Base-by-base conservation (phyloP, 345 rosid genomes). In the Geranium brycei region DNA sequence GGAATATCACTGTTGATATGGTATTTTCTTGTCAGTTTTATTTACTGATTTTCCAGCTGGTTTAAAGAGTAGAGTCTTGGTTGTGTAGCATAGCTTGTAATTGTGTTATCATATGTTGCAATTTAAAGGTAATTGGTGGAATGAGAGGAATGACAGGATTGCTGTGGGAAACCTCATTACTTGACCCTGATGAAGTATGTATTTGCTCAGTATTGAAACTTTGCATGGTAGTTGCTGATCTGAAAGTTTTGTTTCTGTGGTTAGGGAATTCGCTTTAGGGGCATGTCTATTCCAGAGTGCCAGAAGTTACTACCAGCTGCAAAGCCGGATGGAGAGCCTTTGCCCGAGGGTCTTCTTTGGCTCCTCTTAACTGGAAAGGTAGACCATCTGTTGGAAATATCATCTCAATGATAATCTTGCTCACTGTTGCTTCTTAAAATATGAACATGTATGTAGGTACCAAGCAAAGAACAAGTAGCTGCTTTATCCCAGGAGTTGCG, bases 141-240 rank as follows among this genome's bases (percentile, higher is more conserved):
- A 93, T 93, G 99, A 85, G 99, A 82, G 99, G 97, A 79, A 93
- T 93, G 99, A 85, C 93, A 57, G 95, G 99, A 51, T 69, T 93
- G 71, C 85, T 93, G 6, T 90, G 99, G 99, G 97, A 93, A 78
- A 91, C 97, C 67, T 93, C 99, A 53, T 81, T 93, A 69, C 97
- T 93, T 57, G 99, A 93, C 70, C 87, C 97, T 3, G 97, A 93
- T 32, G 99, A 93, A 91, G 97, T 90, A 73, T 58, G 58, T 58
- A 62, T 35, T 35, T 35, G 5, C 41, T 35, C 41, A 1, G 10
- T 23, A 23, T 23, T 23, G 28, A 35, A 35, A 35, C 41, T 35
- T 4, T 35, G 41, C 41, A 35, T 35, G 41, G 41, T 35, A 35
- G 41, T 35, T 35, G 41, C 10, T 4, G 41, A 10, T 68, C 60